These are phyloP conservation scores for Penicillium manginii DNA, from an alignment of 495 filamentous ascomycete genomes.

Conservation along the genomic window DNA sequence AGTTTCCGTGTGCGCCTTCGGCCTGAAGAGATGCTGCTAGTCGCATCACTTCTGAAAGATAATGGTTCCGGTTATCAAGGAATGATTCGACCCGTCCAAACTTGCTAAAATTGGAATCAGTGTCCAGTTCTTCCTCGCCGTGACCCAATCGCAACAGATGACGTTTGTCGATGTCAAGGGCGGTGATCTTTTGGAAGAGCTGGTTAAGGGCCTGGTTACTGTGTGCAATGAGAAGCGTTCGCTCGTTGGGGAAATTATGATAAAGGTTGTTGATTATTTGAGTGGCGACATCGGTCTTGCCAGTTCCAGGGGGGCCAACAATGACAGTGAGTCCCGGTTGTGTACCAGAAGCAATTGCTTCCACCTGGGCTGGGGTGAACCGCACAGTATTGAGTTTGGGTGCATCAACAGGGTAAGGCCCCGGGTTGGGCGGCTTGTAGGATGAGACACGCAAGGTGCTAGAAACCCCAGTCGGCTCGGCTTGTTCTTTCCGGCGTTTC, in stretches of 20 bases:
- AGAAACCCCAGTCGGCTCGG: slow-evolving; percentile 62
- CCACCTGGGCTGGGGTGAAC: slow-evolving; percentile 89
- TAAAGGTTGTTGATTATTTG: slow-evolving; percentile 99
- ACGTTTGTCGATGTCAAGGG: slow-evolving; percentile 91
- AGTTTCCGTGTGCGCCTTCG: slow-evolving; percentile 88
- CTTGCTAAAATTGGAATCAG: slow-evolving; percentile 88
- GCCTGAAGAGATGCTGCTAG: slow-evolving; percentile 82
- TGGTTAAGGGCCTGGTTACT: slow-evolving; percentile 98
- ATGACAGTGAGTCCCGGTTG: slow-evolving; percentile 95
- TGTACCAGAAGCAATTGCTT: slow-evolving; percentile 90
- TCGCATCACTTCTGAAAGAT: slow-evolving; percentile 83
- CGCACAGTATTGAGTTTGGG: slow-evolving; percentile 82
- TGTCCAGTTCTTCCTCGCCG: slow-evolving; percentile 91
- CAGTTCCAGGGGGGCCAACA: slow-evolving; percentile 93
- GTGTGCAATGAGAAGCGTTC: slow-evolving; percentile 91
- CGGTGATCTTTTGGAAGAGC: slow-evolving; percentile 97
- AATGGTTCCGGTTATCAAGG: slow-evolving; percentile 80
- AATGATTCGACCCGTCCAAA: slow-evolving; percentile 94
- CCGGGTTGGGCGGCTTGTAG: slow-evolving; percentile 87
- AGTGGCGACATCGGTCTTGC: slow-evolving; percentile 97
- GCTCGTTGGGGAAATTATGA: slow-evolving; percentile 92
- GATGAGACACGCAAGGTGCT: slow-evolving; percentile 81
- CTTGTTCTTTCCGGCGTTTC: slow-evolving; percentile 79
- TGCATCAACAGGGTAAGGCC: slow-evolving; percentile 87
- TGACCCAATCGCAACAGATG: slow-evolving; percentile 93